phyloP scores from a whole-genome alignment of 139 green algal species.

The Chlamydomonas sp. region DNA sequence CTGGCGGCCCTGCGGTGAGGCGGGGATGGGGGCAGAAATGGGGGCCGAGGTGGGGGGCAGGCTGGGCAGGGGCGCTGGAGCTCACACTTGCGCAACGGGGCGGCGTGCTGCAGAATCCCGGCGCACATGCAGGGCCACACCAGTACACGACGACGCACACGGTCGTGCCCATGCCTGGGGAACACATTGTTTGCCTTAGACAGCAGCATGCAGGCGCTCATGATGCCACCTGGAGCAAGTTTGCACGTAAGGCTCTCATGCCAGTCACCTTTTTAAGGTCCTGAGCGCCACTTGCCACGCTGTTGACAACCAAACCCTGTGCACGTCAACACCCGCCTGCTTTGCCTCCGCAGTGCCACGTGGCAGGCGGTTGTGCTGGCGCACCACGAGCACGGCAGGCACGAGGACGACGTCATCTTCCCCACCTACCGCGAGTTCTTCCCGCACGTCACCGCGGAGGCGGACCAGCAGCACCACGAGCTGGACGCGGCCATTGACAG shows the following conservation, averaged over 20 bases:
- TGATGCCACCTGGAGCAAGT: too few species aligned
- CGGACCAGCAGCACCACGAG: conserved; percentile 17
- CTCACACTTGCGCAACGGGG: not conserved
- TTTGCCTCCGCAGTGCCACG: not conserved
- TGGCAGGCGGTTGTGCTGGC: not conserved
- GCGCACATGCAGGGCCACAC: not conserved
- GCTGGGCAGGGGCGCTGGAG: not conserved
- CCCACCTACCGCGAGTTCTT: conserved; percentile 37
- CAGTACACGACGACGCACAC: too few species aligned
- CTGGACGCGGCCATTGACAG: not conserved
- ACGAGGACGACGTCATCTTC: conserved; percentile 49
- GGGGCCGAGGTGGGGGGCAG: not conserved
- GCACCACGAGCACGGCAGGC: conserved; percentile 35
- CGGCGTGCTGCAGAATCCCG: not conserved
- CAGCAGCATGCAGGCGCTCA: too few species aligned
- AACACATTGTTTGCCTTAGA: too few species aligned
- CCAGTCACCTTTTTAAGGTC: too few species aligned
- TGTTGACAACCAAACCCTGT: too few species aligned
- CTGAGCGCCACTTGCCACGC: too few species aligned
- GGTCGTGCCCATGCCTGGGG: too few species aligned
- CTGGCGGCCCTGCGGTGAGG: conserved; percentile 4
- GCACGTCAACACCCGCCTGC: too few species aligned
- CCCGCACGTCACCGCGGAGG: not conserved
- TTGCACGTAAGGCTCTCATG: too few species aligned
- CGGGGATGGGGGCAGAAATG: not conserved